Evolutionary conservation across 78 protist genomes (phyloP), one percentile per base, ranked within the genome.

Genomic region (Protostelium mycophagum): DNA sequence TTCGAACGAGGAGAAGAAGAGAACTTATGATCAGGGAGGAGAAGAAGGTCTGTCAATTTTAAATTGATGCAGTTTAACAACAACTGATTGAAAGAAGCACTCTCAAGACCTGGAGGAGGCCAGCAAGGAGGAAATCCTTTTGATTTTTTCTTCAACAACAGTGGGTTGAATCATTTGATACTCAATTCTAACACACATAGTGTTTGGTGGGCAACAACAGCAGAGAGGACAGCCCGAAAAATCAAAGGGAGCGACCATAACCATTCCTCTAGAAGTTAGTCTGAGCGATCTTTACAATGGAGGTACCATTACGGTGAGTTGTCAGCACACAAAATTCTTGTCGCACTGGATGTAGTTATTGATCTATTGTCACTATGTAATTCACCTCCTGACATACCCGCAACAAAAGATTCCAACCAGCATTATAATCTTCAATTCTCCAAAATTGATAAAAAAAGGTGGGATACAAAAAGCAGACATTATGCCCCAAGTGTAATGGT

Each of bases 1-100:
- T 9, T 63, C 92, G 10, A 98, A 98, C 91, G 85, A 85, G 28
- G 92, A 96, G 38, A 97, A 97, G 92, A 63, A 99, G 1, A 28
- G 90, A 38, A 31, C 88, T 34, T 98, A 98, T 89, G 99, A 98
- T 86, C 92, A 84, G 88, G 63, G 91, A 38, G 99, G 99, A 83
- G 98, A 96, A 86, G 98, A 98, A 85, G 98, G 98, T 35, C 83
- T 97, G 36, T n/a, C n/a, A n/a, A n/a, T n/a, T n/a, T n/a, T n/a
- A n/a, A n/a, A n/a, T n/a, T n/a, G n/a, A n/a, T n/a, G n/a, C n/a
- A n/a, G n/a, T n/a, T n/a, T n/a, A n/a, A n/a, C n/a, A n/a, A n/a
- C n/a, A n/a, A n/a, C n/a, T n/a, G n/a, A n/a, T n/a, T n/a, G n/a
- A n/a, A n/a, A n/a, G n/a, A n/a, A 95, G 73, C 31, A 51, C 73